Evolutionary conservation across 345 rosid species (phyloP).

Genomic region (Arabis hirsuta): DNA sequence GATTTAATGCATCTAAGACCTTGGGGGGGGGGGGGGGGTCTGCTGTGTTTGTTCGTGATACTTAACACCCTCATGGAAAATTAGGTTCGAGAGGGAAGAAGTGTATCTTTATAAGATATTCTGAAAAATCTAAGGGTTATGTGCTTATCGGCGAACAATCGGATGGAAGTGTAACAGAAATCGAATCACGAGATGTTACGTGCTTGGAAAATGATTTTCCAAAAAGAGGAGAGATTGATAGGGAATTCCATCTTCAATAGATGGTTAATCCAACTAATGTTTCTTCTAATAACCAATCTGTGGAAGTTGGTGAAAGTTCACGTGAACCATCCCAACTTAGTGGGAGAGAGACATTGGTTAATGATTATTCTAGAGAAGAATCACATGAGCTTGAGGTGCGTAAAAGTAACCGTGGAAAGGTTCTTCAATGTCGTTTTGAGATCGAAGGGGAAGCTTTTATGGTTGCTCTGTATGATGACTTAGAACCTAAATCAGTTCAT

Average conservation of each 20-base stretch:
- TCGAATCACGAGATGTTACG: constrained; percentile 23
- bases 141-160: neutral
- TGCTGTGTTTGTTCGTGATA: too few relatives aligned
- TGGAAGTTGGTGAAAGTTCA: constrained; percentile 5
- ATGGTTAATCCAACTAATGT: neutral
- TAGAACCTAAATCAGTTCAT: neutral
- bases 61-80: too few relatives aligned
- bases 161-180: neutral
- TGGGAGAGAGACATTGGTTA: neutral
- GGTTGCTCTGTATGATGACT: neutral
- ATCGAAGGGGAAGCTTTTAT: constrained; percentile 5
- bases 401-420: neutral
- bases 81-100: too few relatives aligned
- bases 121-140: neutral
- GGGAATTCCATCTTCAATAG: neutral
- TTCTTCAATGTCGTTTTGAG: neutral
- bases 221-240: neutral
- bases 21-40: too few relatives aligned
- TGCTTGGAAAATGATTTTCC: constrained; percentile 35
- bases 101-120: neutral
- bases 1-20: neutral
- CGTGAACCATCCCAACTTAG: neutral
- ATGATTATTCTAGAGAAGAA: neutral
- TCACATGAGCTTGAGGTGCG: neutral
- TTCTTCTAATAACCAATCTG: neutral